Evolutionary conservation across 805 yeast genomes (phyloP), one percentile per base, ranked within the genome.

Genomic region (Wickerhamiella kazuoi): DNA sequence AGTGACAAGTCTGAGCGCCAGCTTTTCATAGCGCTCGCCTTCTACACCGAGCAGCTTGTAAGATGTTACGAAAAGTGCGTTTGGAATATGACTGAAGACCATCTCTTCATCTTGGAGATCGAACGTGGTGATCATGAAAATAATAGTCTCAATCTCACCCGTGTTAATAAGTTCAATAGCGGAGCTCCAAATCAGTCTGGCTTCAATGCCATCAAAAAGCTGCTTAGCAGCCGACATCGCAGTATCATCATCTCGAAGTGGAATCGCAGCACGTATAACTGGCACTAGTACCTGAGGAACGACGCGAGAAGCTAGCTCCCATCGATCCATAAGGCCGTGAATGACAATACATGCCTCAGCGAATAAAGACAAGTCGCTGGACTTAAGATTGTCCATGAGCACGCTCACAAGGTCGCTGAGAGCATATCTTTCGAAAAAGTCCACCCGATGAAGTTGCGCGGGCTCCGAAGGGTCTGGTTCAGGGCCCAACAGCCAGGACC

Each of bases 401-500:
- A 84, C 83, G 2, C 57, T 49, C 0, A 65, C 50, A 7, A 86
- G 56, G 2, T 65, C 54, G 1, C 63, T 54, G 28, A 69, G 55
- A 0, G 83, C 94, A 50, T 67, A 65, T 5, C 50, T 52, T n/a
- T 62, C 51, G 54, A 86, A 84, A 52, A 77, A 86, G 24, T 65
- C 65, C 4, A 68, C 55, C 41, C 74, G 56, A 5, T 62, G 44
- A 19, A 57, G 30, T 29, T 45, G 40, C 21, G 43, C 24, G 44
- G 40, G 20, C 41, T 41, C 41, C 24, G 42, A 24, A 36, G 36
- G 23, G 19, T 46, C 48, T 18, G 60, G 61, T 21, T 76, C 83
- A 1, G 94, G 90, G 0, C 97, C 96, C 21, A 87, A 57, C 6
- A 90, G 61, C 93, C 95, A 90, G 43, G 69, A 76, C 95, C 97